Conservation (phyloP, 2,329 filamentous ascomycete species). For the Curvularia hawaiiensis region DNA sequence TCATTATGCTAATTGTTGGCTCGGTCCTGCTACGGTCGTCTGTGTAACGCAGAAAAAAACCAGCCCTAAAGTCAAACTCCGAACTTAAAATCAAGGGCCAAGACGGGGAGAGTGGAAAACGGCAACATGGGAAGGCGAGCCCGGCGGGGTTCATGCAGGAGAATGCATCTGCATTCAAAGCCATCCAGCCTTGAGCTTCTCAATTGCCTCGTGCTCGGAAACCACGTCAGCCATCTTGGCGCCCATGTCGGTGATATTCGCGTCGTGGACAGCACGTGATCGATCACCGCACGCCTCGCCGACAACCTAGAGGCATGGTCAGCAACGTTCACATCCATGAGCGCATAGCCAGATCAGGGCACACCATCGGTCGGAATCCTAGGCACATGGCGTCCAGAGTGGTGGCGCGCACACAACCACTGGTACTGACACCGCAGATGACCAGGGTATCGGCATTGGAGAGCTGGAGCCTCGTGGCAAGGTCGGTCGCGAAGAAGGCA, state of each 20-base stretch:
- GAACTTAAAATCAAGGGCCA: not conserved
- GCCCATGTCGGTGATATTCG: slow-evolving; percentile 54
- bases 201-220: slow-evolving; percentile 49
- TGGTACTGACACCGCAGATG: slow-evolving; percentile 56
- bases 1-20: not conserved
- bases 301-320: slow-evolving; percentile 43
- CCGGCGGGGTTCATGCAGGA: not conserved
- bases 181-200: slow-evolving; percentile 48
- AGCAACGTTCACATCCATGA: slow-evolving; percentile 15
- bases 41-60: not conserved
- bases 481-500: slow-evolving; percentile 54
- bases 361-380: slow-evolving; percentile 53
- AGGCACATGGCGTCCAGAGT: slow-evolving; percentile 53
- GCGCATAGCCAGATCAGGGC: slow-evolving; percentile 20
- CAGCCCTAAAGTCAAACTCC: not conserved
- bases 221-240: slow-evolving; percentile 57
- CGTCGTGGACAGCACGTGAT: slow-evolving; percentile 51
- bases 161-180: not conserved
- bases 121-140: not conserved
- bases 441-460: slow-evolving; percentile 52
- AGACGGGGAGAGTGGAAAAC: not conserved
- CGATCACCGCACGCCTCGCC: slow-evolving; percentile 54
- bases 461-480: slow-evolving; percentile 49
- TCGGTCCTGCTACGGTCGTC: not conserved
- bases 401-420: slow-evolving; percentile 54